Percentiles rank a stretch among this genome's conserved stretches.
phyloP scores from a whole-genome alignment of 2,329 filamentous ascomycete genomes.

The Fusarium sp. region DNA sequence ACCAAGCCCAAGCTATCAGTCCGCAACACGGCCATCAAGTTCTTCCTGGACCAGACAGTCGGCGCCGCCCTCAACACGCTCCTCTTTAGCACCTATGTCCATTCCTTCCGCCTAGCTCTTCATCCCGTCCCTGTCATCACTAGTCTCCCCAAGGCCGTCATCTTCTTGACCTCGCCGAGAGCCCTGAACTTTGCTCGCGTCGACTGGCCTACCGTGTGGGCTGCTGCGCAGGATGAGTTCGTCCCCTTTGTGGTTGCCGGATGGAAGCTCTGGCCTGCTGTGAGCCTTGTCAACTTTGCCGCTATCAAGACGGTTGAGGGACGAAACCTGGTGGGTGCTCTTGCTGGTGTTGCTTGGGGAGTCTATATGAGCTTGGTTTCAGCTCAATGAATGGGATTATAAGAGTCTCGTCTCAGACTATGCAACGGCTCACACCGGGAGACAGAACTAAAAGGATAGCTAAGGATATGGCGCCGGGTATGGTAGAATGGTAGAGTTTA shows the following conservation, averaged over 20 bases:
- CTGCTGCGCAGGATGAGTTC: conserved; percentile 64
- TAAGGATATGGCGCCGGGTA: background rate
- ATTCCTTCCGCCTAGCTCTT: conserved; percentile 65
- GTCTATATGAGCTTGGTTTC: conserved; percentile 77
- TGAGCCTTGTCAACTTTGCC: conserved; percentile 77
- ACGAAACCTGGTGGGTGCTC: conserved; percentile 75
- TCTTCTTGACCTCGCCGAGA: conserved; percentile 51
- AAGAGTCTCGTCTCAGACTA: background rate
- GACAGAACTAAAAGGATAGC: background rate
- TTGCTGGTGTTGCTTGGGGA: conserved; percentile 79
- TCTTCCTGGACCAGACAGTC: conserved; percentile 74
- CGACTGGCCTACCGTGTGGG: conserved; percentile 57
- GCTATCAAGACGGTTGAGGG: conserved; percentile 75
- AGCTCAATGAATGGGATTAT: conserved; percentile 35
- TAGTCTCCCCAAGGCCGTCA: conserved; percentile 48
- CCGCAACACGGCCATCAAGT: conserved; percentile 74
- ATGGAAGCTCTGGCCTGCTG: conserved; percentile 74
- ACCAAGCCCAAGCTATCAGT: conserved; percentile 62
- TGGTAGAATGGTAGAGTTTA: background rate
- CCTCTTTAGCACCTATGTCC: conserved; percentile 69
- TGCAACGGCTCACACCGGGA: background rate
- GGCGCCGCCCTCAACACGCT: conserved; percentile 74
- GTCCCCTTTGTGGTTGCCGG: conserved; percentile 74
- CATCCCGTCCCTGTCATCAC: conserved; percentile 51
- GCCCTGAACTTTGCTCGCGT: conserved; percentile 59